A percentile compares a stretch with the other conserved stretches of the same genome.
These are phyloP conservation scores for Exophiala spinifera DNA, from an alignment of 2,329 filamentous ascomycete genomes.

Conservation along the genomic window DNA sequence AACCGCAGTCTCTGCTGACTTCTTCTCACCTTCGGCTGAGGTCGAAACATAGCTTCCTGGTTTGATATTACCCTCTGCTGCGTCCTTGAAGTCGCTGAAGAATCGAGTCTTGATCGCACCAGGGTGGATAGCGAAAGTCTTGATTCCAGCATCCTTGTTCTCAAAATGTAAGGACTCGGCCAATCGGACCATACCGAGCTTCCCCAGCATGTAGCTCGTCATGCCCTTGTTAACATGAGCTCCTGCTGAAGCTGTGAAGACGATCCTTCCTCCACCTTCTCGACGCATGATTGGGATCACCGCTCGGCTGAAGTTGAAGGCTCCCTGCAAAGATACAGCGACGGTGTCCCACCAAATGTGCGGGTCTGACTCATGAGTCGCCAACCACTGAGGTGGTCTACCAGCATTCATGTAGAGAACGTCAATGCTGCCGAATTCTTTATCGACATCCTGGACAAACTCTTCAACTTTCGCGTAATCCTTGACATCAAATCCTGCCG, in stretches of 20 bases:
- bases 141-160: constrained; percentile 24
- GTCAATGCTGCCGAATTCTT: constrained; percentile 45
- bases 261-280: constrained; percentile 20
- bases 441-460: constrained; percentile 36
- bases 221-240: constrained; percentile 22
- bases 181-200: constrained; percentile 24
- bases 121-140: constrained; percentile 24
- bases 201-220: constrained; percentile 23
- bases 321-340: constrained; percentile 22
- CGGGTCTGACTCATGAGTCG: constrained; percentile 21
- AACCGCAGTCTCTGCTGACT: constrained; percentile 21
- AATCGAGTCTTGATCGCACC: constrained; percentile 25
- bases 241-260: constrained; percentile 25
- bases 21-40: constrained; percentile 13
- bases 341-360: constrained; percentile 25
- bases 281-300: constrained; percentile 23
- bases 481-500: constrained; percentile 36
- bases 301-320: constrained; percentile 24
- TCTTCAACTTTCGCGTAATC: constrained; percentile 38
- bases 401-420: constrained; percentile 46
- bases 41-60: constrained; percentile 18
- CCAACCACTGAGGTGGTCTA: constrained; percentile 24
- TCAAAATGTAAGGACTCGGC: constrained; percentile 24
- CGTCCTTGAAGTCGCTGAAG: constrained; percentile 24
- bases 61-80: constrained; percentile 20